Conservation (phyloP, 495 filamentous ascomycete genomes). For the Hypoxylon subgilvum region DNA sequence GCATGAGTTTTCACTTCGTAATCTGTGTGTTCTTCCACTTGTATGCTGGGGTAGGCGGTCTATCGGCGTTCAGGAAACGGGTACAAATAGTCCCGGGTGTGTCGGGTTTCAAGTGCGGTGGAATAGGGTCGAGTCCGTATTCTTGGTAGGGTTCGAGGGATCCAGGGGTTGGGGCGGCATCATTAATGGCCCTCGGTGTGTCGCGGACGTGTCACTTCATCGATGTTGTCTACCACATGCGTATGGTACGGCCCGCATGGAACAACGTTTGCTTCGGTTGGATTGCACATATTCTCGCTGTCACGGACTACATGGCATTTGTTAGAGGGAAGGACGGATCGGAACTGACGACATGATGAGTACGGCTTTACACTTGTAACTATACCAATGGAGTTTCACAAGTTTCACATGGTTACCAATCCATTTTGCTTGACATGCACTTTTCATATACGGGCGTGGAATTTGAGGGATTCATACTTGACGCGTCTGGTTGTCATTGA, state of each 20-base stretch:
- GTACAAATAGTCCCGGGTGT: slow-evolving; percentile 36
- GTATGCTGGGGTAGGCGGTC: slow-evolving; percentile 32
- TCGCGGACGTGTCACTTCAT: slow-evolving; percentile 23
- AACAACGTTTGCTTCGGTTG: slow-evolving; percentile 32
- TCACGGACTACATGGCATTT: slow-evolving; percentile 26
- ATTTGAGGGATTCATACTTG: neutral
- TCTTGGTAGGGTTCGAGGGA: slow-evolving; percentile 33
- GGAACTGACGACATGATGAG: slow-evolving; percentile 44
- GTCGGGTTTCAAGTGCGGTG: slow-evolving; percentile 29
- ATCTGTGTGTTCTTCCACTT: slow-evolving; percentile 31
- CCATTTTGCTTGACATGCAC: neutral
- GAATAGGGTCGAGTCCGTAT: slow-evolving; percentile 30
- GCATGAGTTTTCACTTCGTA: slow-evolving; percentile 33
- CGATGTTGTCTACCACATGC: slow-evolving; percentile 21
- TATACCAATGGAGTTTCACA: slow-evolving; percentile 42
- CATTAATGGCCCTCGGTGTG: slow-evolving; percentile 9
- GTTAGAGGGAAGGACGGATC: slow-evolving; percentile 16
- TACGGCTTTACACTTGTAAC: slow-evolving; percentile 48
- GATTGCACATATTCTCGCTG: slow-evolving; percentile 41
- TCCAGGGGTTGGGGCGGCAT: slow-evolving; percentile 13
- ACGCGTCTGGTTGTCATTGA: slow-evolving; percentile 26
- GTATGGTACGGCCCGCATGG: slow-evolving; percentile 19
- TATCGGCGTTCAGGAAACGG: slow-evolving; percentile 42
- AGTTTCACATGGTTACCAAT: slow-evolving; percentile 26
- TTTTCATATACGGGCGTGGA: neutral